Conservation (phyloP, 2,329 filamentous ascomycete species). For the Colletotrichum sp. region DNA sequence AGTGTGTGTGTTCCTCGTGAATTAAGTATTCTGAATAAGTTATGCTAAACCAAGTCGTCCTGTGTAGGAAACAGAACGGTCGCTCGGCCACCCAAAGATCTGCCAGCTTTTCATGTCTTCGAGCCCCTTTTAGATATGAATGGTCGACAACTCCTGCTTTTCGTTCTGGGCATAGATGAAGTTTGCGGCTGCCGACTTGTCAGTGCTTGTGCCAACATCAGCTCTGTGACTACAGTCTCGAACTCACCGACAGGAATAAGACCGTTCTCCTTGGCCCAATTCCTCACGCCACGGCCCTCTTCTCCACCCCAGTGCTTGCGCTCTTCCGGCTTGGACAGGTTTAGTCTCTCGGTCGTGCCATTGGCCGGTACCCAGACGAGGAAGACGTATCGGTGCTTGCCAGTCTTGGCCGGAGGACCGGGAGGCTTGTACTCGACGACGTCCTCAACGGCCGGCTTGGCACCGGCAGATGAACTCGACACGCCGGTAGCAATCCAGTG, state of each 20-base stretch:
- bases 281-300: constrained; percentile 38
- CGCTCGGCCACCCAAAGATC: neutral
- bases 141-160: constrained; percentile 32
- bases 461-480: constrained; percentile 20
- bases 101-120: neutral
- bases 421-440: constrained; percentile 46
- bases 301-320: constrained; percentile 45
- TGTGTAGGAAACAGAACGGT: neutral
- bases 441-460: constrained; percentile 32
- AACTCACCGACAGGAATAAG: constrained; percentile 45
- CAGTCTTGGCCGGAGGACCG: constrained; percentile 44
- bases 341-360: constrained; percentile 38
- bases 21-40: neutral
- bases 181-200: constrained; percentile 39
- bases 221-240: neutral
- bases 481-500: constrained; percentile 46
- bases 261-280: constrained; percentile 45
- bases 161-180: constrained; percentile 46
- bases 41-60: neutral
- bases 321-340: constrained; percentile 37
- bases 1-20: neutral
- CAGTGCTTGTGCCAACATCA: neutral
- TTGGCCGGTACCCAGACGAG: constrained; percentile 42
- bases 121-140: neutral
- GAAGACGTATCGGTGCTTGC: constrained; percentile 49